Conservation (phyloP, 129 eudicot species). For the Glebionis coronaria region DNA sequence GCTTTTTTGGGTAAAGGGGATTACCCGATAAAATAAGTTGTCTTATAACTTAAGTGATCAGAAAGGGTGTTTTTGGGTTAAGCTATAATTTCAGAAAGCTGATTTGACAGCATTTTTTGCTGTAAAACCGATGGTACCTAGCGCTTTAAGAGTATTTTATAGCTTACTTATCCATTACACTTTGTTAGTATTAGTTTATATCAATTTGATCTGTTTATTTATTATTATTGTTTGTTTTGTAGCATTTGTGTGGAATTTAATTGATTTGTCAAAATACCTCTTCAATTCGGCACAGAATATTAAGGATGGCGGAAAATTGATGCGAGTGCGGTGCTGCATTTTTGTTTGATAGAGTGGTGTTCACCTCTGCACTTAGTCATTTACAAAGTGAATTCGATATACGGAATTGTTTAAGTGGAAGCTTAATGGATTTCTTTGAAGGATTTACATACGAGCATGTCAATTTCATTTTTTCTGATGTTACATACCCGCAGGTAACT, state of each 20-base stretch:
- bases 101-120: no score
- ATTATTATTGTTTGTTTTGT: slow-evolving; percentile 17
- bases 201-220: slow-evolving; percentile 10
- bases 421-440: slow-evolving; percentile 83
- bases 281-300: not conserved
- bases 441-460: slow-evolving; percentile 91
- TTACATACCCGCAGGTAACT: slow-evolving; percentile 64
- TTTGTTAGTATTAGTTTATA: not conserved
- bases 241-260: slow-evolving; percentile 24
- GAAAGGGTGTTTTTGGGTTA: no score
- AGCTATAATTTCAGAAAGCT: no score
- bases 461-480: slow-evolving; percentile 79
- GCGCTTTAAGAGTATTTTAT: not conserved
- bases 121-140: no score
- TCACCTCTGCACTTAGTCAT: slow-evolving; percentile 43
- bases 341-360: slow-evolving; percentile 17
- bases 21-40: no score
- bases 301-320: not conserved
- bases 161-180: slow-evolving; percentile 14
- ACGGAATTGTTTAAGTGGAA: slow-evolving; percentile 51
- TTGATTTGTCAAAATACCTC: slow-evolving; percentile 18
- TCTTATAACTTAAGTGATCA: no score
- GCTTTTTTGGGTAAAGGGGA: no score
- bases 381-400: slow-evolving; percentile 42
- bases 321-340: slow-evolving; percentile 16